These are phyloP conservation scores for Tubosaeta sp. DNA, from an alignment of 768 basidiomycete species.

Conservation along the genomic window DNA sequence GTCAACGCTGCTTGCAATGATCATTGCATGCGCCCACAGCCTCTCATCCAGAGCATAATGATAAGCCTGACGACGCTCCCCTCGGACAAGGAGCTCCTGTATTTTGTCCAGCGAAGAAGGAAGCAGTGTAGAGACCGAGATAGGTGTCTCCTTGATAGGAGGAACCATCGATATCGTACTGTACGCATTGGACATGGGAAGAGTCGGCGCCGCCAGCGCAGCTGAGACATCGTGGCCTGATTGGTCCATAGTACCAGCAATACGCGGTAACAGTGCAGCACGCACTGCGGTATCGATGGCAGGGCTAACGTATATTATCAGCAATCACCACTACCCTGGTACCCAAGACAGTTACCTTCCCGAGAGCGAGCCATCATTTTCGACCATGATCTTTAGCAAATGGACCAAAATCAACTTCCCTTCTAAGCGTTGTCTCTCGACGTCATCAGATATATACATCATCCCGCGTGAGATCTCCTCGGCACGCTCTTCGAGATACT, in stretches of 20 bases:
- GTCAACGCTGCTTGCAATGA: slow-evolving; percentile 90
- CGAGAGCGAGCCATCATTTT: slow-evolving; percentile 82
- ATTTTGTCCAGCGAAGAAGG: slow-evolving; percentile 71
- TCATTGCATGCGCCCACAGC: slow-evolving; percentile 93
- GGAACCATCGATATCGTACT: slow-evolving; percentile 11
- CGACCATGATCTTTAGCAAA: slow-evolving; percentile 75
- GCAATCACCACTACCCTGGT: slow-evolving; percentile 3
- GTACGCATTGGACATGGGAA: slow-evolving; percentile 25
- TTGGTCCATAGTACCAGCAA: slow-evolving; percentile 31
- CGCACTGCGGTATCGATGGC: slow-evolving; percentile 74
- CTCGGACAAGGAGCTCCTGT: slow-evolving; percentile 73
- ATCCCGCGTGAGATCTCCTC: slow-evolving; percentile 76
- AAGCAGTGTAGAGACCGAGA: slow-evolving; percentile 57
- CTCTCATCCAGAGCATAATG: slow-evolving; percentile 84
- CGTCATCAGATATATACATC: slow-evolving; percentile 57
- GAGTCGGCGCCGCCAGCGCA: slow-evolving; percentile 24
- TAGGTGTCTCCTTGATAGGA: slow-evolving; percentile 43
- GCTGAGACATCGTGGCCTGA: slow-evolving; percentile 19
- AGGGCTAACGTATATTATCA: slow-evolving; percentile 38
- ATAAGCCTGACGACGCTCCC: slow-evolving; percentile 83
- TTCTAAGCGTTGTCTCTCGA: slow-evolving; percentile 59
- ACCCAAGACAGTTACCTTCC: slow-evolving; percentile 57
- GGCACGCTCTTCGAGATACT: slow-evolving; percentile 72
- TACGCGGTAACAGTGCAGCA: slow-evolving; percentile 60
- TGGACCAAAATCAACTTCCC: slow-evolving; percentile 72